Conservation (phyloP, 202 grass and related monocot species). For the Thinopyrum obtusiflorum region DNA sequence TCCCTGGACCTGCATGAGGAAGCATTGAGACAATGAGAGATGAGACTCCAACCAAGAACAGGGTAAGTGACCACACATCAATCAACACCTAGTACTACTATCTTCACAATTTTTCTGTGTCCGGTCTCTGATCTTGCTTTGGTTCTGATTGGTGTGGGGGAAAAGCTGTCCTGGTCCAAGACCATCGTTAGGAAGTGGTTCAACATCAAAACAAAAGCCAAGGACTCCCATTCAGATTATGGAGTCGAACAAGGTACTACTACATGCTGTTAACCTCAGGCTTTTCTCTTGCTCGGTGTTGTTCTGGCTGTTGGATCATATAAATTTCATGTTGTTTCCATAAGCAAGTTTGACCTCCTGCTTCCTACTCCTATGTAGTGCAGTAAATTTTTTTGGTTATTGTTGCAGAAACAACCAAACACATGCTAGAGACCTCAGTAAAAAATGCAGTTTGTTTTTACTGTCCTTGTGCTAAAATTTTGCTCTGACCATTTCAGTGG, state of each 20-base stretch:
- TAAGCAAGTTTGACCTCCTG: constrained; percentile 27
- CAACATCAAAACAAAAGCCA: constrained; percentile 87
- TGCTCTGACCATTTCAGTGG: constrained; percentile 45
- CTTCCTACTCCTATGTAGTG: constrained; percentile 4
- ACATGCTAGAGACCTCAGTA: background rate
- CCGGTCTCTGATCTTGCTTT: constrained; percentile 27
- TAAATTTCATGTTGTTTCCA: constrained; percentile 3
- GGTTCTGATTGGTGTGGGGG: constrained; percentile 27
- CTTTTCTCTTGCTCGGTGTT: background rate
- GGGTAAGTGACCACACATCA: constrained; percentile 52
- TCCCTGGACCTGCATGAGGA: constrained; percentile 71
- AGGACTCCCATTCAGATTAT: constrained; percentile 81
- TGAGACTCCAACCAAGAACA: constrained; percentile 87
- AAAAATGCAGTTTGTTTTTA: constrained; percentile 20
- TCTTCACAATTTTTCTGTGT: background rate
- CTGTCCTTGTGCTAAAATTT: constrained; percentile 6
- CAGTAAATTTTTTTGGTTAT: background rate
- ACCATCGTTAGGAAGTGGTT: constrained; percentile 88
- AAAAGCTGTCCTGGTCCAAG: constrained; percentile 92
- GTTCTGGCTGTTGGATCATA: background rate
- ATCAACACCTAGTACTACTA: too few species aligned
- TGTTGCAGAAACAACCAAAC: constrained; percentile 25
- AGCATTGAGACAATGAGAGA: constrained; percentile 95
- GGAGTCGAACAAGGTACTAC: constrained; percentile 50
- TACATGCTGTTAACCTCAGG: constrained; percentile 11